Percentiles rank a stretch among this genome's conserved stretches.
Conservation (phyloP, 139 green algal species). For the Limnomonas spitsbergensis region DNA sequence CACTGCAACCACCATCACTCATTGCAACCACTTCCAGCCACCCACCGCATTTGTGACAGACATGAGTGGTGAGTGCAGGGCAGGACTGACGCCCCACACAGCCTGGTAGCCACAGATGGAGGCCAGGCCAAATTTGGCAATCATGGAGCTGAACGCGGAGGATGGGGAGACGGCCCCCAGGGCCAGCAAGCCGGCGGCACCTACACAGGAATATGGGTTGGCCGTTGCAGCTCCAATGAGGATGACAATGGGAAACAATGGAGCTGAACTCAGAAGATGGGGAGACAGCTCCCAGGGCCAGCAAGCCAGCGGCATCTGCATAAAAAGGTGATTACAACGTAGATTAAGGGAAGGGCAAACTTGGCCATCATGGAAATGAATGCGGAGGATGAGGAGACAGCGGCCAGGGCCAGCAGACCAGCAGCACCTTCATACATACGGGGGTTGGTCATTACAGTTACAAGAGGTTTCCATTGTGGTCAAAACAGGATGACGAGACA, state of each 20-base stretch:
- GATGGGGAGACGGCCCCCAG: slow-evolving; percentile 58
- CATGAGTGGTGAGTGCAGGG: slow-evolving; percentile 89
- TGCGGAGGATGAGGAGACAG: slow-evolving; percentile 46
- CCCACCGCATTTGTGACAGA: slow-evolving; percentile 88
- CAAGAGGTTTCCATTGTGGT: no score
- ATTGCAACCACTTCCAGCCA: no score
- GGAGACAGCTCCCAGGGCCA: slow-evolving; percentile 61
- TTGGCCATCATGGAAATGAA: slow-evolving; percentile 57
- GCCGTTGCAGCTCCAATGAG: slow-evolving; percentile 63
- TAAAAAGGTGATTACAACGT: slow-evolving; percentile 9
- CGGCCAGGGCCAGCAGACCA: slow-evolving; percentile 65
- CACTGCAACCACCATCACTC: no score
- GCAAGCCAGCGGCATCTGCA: slow-evolving; percentile 37
- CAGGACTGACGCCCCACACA: slow-evolving; percentile 58
- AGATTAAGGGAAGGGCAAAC: slow-evolving; percentile 74
- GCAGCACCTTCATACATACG: no score
- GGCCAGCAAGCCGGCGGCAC: slow-evolving; percentile 51
- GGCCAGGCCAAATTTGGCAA: slow-evolving; percentile 76
- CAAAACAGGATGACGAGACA: no score
- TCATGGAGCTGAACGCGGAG: slow-evolving; percentile 40
- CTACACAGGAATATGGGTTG: slow-evolving; percentile 7
- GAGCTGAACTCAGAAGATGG: slow-evolving; percentile 49
- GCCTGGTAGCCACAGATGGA: slow-evolving; percentile 56
- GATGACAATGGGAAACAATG: slow-evolving; percentile 64
- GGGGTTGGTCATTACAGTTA: no score